Evolutionary conservation across 495 filamentous ascomycete species (phyloP).

Genomic region (Trichoderma reesei): DNA sequence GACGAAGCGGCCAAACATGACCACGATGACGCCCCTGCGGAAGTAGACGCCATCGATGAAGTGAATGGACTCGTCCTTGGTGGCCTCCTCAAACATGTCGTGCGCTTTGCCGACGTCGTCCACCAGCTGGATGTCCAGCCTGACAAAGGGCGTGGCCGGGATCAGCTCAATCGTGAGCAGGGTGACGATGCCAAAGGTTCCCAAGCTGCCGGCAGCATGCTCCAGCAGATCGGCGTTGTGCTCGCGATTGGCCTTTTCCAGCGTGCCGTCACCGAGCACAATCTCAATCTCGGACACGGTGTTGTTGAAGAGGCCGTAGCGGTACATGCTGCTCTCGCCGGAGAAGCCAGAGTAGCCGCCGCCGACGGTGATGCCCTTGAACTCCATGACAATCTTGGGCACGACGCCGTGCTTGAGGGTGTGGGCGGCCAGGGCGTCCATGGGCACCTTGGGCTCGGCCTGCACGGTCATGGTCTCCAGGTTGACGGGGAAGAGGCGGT

Average conservation of each 20-base stretch:
- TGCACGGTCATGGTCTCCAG: constrained; percentile 31
- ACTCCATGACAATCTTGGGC: constrained; percentile 52
- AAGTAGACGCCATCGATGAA: constrained; percentile 43
- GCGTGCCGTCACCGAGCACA: constrained; percentile 44
- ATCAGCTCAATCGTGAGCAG: constrained; percentile 46
- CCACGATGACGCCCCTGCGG: constrained; percentile 32
- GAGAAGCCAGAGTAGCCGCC: constrained; percentile 53
- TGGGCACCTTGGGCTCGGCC: constrained; percentile 57
- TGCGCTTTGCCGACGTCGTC: constrained; percentile 21
- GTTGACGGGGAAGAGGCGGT: constrained; percentile 46
- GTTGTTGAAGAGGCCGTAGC: constrained; percentile 49
- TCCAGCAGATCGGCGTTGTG: constrained; percentile 42
- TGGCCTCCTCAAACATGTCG: constrained; percentile 21
- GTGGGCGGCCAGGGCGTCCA: constrained; percentile 48
- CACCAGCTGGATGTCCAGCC: constrained; percentile 41
- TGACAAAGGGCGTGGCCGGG: constrained; percentile 41
- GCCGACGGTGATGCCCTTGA: constrained; percentile 57
- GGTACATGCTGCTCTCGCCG: constrained; percentile 51
- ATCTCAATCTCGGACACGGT: constrained; percentile 51
- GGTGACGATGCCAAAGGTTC: constrained; percentile 49
- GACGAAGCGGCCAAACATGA: constrained; percentile 43
- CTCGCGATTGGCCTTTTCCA: constrained; percentile 28
- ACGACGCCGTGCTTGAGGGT: constrained; percentile 42
- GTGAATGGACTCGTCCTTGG: constrained; percentile 28
- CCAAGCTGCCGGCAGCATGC: constrained; percentile 47